Evolutionary conservation across 179 eudicot genomes (phyloP), one percentile per base, ranked within the genome.

Genomic region (Spergularia azorica): DNA sequence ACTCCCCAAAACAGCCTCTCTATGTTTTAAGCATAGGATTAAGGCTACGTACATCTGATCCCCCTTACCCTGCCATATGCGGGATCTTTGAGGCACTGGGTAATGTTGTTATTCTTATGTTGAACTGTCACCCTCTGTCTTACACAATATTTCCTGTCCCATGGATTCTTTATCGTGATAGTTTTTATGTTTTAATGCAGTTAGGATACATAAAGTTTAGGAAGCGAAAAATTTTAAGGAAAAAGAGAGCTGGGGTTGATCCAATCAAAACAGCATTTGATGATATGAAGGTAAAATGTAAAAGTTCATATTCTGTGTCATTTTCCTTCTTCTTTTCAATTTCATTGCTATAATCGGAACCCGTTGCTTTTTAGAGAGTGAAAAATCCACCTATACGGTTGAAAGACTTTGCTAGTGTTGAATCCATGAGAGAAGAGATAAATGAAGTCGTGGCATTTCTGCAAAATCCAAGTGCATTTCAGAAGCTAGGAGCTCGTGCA

Each of bases 401-500:
- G 86, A 86, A 86, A 75, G 92, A 94, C 74, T 94, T 94, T 83
- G 88, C 94, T 10, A 94, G 95, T 75, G 83, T 94, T 63, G 97
- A 92, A 32, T 90, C 92, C 56, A 89, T 94, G 92, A 88, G 82
- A 71, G 98, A 92, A 82, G 98, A 94, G 85, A 92, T 94, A 66
- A 89, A 92, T 80, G 97, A 94, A 86, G 97, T 94, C 60, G 95
- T 94, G 75, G 88, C 93, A 59, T 94, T 92, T 85, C 86, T 94
- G 26, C 91, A 83, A 86, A 94, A 94, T 84, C 97, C 98, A 41
- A 84, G 82, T 67, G 98, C 87, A 81, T 94, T 90, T 68, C 90
- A 92, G 84, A 92, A 92, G 83, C 84, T 94, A 86, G 98, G 98
- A 80, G 98, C 98, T 14, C 97, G 97, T 77, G 98, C 98, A 71